A percentile compares a stretch with the other conserved stretches of the same genome.
phyloP scores from a whole-genome alignment of 768 basidiomycete genomes.

The Lentinula sp. region DNA sequence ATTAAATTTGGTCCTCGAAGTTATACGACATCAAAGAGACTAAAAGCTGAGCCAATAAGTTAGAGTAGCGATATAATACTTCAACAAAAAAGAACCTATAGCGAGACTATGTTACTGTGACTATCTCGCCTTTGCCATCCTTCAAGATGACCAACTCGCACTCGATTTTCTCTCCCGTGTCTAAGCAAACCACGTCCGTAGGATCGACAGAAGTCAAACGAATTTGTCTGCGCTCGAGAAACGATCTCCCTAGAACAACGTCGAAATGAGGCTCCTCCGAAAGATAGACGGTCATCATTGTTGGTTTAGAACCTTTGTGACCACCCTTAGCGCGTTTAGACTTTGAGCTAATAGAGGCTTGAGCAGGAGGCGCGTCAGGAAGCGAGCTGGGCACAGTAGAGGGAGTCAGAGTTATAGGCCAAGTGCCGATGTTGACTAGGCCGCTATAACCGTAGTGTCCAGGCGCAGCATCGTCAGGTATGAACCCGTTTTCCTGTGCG shows the following conservation, averaged over 20 bases:
- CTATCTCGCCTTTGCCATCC: constrained; percentile 86
- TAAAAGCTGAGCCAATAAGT: too few relatives aligned
- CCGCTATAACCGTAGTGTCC: constrained; percentile 95
- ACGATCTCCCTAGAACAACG: constrained; percentile 85
- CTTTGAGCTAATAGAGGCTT: neutral
- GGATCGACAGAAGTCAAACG: constrained; percentile 78
- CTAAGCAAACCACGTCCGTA: constrained; percentile 87
- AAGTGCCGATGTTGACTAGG: constrained; percentile 75
- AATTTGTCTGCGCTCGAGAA: constrained; percentile 78
- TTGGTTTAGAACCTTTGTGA: constrained; percentile 26
- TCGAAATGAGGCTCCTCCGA: constrained; percentile 96
- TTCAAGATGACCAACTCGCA: constrained; percentile 90
- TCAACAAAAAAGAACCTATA: neutral
- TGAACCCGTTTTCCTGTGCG: constrained; percentile 81
- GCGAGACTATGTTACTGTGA: constrained; percentile 66
- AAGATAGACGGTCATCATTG: constrained; percentile 66
- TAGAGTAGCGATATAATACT: too few relatives aligned
- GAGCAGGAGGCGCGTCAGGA: constrained; percentile 18
- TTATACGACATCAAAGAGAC: too few relatives aligned
- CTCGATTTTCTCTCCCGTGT: constrained; percentile 86
- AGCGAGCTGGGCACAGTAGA: constrained; percentile 25
- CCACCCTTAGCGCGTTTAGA: neutral
- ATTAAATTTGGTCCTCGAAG: too few relatives aligned
- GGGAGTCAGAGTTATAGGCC: constrained; percentile 72
- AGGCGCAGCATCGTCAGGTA: constrained; percentile 79